Conservation (phyloP, 352 stramenopile genomes). For the Phytophthora parvispora region DNA sequence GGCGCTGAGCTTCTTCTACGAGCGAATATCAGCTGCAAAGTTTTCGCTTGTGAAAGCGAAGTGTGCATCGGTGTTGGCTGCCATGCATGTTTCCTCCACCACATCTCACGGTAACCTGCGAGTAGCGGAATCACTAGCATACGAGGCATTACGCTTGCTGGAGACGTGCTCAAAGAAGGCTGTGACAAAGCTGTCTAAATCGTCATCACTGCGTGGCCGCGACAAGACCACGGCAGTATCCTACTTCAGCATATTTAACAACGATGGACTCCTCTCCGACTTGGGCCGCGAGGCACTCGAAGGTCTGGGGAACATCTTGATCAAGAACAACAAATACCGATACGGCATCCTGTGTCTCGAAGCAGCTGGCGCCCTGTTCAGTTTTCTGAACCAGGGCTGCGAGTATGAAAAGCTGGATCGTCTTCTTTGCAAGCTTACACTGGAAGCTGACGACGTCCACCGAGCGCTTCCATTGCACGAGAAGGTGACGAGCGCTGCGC, state of each 20-base stretch:
- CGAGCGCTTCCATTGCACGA: constrained; percentile 82
- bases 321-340: constrained; percentile 90
- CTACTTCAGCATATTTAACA: constrained; percentile 77
- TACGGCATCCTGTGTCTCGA: constrained; percentile 87
- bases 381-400: constrained; percentile 73
- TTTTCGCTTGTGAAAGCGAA: constrained; percentile 84
- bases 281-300: constrained; percentile 80
- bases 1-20: constrained; percentile 68
- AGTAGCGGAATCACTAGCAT: constrained; percentile 73
- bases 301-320: constrained; percentile 79
- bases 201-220: constrained; percentile 17
- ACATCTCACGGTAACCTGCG: constrained; percentile 61
- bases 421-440: constrained; percentile 75
- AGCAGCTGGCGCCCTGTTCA: constrained; percentile 68
- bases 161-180: constrained; percentile 60
- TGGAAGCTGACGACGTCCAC: constrained; percentile 82
- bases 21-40: constrained; percentile 48
- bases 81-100: constrained; percentile 55
- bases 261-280: constrained; percentile 79
- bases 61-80: constrained; percentile 69
- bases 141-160: constrained; percentile 81
- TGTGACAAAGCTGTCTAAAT: constrained; percentile 29
- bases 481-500: constrained; percentile 75
- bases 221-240: constrained; percentile 20
- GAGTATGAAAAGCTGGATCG: constrained; percentile 86